Percentiles rank a stretch among this genome's conserved stretches.
Conservation (phyloP, 2,329 filamentous ascomycete genomes). For the Colletotrichum cereale region DNA sequence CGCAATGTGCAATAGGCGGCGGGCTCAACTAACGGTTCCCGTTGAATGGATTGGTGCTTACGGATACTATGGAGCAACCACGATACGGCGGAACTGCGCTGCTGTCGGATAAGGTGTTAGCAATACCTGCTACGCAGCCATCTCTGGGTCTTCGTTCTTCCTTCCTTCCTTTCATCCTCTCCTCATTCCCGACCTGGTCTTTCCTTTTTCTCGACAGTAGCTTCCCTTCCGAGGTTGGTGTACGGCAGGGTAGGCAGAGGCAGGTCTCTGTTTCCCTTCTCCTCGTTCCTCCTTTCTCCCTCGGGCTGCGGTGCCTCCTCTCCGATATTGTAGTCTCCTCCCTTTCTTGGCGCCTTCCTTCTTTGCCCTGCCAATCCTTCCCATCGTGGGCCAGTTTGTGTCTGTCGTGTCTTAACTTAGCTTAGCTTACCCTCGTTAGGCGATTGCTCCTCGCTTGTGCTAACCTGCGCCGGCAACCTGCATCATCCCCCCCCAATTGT, state of each 20-base stretch:
- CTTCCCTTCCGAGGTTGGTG: background rate
- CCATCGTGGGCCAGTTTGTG: background rate
- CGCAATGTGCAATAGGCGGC: background rate
- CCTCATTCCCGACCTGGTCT: background rate
- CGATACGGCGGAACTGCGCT: background rate
- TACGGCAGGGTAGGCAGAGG: too few species aligned
- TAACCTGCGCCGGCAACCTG: background rate
- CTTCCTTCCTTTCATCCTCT: background rate
- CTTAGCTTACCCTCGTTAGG: background rate
- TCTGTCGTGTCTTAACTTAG: background rate
- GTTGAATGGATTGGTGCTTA: background rate
- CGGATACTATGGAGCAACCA: background rate
- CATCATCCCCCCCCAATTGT: background rate
- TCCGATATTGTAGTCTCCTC: background rate
- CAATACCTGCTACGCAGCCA: background rate
- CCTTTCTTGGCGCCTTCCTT: conserved; percentile 5
- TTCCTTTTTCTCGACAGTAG: background rate
- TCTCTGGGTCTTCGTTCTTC: background rate
- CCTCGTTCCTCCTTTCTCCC: background rate
- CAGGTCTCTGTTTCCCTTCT: background rate
- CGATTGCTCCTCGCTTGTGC: conserved; percentile 3
- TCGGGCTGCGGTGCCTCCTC: background rate
- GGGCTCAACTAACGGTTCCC: too few species aligned
- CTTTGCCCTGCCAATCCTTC: background rate
- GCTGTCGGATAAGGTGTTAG: background rate